These are phyloP conservation scores for Mortierella sp. DNA, from an alignment of 371 early-diverging fungal genomes.

Conservation along the genomic window DNA sequence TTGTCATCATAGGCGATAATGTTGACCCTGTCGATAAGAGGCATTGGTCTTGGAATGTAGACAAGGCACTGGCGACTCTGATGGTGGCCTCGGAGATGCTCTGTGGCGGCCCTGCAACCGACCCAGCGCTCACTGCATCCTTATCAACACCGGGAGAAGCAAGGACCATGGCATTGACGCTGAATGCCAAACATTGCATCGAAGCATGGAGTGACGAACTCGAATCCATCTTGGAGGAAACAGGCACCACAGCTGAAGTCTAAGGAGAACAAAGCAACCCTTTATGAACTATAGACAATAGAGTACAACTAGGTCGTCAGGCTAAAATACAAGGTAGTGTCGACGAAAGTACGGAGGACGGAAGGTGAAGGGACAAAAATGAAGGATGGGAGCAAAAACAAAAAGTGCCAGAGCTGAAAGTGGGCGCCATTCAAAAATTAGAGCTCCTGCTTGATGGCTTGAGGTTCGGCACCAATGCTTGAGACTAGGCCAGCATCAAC, in stretches of 20 bases:
- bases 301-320: conserved; percentile 8
- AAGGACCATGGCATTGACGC: conserved; percentile 6
- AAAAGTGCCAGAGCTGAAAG: neutral
- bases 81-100: conserved; percentile 40
- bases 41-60: conserved; percentile 46
- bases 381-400: neutral
- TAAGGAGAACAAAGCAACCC: neutral
- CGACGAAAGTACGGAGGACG: too few relatives aligned
- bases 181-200: conserved; percentile 25
- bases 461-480: conserved; percentile 4
- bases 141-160: neutral
- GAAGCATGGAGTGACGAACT: conserved; percentile 29
- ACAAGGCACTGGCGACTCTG: conserved; percentile 34
- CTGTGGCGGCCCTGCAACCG: too few relatives aligned
- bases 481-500: conserved; percentile 42
- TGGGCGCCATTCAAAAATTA: conserved; percentile 19
- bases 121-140: too few relatives aligned
- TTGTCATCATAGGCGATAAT: too few relatives aligned
- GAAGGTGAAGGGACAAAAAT: neutral
- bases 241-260: too few relatives aligned
- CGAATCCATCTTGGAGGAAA: too few relatives aligned
- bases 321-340: conserved; percentile 16
- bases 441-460: conserved; percentile 37
- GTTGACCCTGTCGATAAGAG: conserved; percentile 22
- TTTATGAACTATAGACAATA: conserved; percentile 13